Percentiles rank a stretch among this genome's conserved stretches.
phyloP scores from a whole-genome alignment of 257 asterid genomes.

The Leonotis leonurus region DNA sequence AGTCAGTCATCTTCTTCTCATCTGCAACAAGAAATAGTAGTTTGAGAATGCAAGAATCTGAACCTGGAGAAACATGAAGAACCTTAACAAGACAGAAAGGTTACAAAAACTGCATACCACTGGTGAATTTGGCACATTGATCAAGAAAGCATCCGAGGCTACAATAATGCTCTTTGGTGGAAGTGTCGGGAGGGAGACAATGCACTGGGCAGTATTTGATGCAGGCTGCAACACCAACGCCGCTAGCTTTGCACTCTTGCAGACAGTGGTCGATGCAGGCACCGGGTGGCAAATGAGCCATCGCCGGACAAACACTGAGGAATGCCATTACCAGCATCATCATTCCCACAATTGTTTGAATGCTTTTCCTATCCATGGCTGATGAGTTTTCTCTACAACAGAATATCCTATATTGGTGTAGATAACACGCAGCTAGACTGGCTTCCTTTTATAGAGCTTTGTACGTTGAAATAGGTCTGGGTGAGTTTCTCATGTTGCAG shows the following conservation, averaged over 20 bases:
- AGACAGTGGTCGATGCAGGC: constrained; percentile 36
- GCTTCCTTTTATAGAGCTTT: constrained; percentile 9
- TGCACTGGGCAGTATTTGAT: constrained; percentile 40
- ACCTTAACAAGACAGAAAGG: no score
- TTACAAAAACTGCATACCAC: constrained; percentile 9
- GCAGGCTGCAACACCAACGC: constrained; percentile 28
- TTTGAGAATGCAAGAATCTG: no score
- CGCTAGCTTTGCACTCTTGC: constrained; percentile 31
- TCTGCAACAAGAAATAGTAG: constrained; percentile 22
- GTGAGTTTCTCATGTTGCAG: constrained; percentile 1
- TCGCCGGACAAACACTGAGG: constrained; percentile 4
- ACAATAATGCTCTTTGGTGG: constrained; percentile 26
- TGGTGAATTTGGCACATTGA: constrained; percentile 31
- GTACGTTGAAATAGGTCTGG: neutral
- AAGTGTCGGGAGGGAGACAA: constrained; percentile 32
- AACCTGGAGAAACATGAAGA: no score
- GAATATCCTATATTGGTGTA: neutral
- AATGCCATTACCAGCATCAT: constrained; percentile 18
- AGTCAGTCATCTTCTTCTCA: constrained; percentile 32
- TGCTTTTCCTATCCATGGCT: constrained; percentile 26
- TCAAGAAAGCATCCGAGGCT: constrained; percentile 37
- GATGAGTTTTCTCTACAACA: neutral
- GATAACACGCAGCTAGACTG: neutral
- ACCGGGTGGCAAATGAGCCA: constrained; percentile 33
- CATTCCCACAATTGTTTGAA: constrained; percentile 9